Base-by-base conservation (phyloP, 768 basidiomycete genomes). In the Sporobolomyces phaffii region DNA sequence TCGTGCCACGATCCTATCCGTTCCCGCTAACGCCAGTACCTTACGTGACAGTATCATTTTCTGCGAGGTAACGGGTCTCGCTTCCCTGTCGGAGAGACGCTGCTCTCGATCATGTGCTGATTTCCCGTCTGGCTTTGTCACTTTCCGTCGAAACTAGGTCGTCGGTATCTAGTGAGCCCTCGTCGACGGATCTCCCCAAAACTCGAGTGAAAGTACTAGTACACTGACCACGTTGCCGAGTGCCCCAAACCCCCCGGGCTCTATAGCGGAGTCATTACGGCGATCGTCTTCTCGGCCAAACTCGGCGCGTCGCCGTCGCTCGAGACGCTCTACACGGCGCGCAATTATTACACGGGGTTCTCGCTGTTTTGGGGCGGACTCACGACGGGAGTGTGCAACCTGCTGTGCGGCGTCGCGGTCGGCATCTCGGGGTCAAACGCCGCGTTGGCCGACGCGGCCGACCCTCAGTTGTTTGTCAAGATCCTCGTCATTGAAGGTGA, bases 281-380 rank as follows among this genome's bases (percentile, higher is more conserved):
- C 91, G 31, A 99, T 98, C 72, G 90, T 99, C 47, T 99, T 91
- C 79, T 91, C 90, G 7, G 81, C 90, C 17, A 96, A 89, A 77
- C 80, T 97, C 44, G 78, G 77, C 20, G 66, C 72, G 4, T 58
- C 66, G 2, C 73, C 73, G 7, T 82, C 91, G 4, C 80, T 84
- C 9, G 86, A 87, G 34, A 75, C 80, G n/a, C 82, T 93, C 28
- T 93, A 92, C 80, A 91, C 90, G 0, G 81, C 82, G 15, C 82
- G 86, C 66, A 97, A 97, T 79, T 96, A 94, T 79, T 96, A 87
- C 80, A 97, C 94, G 6, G 92, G 91, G 8, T 97, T 84, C 74
- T 87, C 94, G 4, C 83, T 98, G 56, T 98, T 99, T 83, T 98
- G 93, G 87, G 93, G 92, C 28, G 96, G 96, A 34, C 80, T 97